phyloP scores from a whole-genome alignment of 2,329 filamentous ascomycete genomes.

The Claviceps humidiphila region DNA sequence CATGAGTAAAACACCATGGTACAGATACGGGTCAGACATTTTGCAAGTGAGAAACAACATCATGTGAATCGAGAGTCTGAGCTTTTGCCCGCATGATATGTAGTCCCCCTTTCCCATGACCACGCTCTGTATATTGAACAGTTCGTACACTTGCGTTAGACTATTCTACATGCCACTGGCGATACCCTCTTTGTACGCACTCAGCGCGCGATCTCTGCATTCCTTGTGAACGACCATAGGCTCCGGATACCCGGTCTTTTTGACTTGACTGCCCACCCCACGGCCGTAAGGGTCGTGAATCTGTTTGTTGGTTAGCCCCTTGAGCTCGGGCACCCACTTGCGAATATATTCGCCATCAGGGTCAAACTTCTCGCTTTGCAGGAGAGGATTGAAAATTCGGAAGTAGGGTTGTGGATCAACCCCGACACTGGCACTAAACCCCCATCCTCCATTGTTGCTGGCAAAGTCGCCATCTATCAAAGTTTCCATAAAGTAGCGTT shows the following conservation, averaged over 20 bases:
- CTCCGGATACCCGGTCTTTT: slow-evolving; percentile 58
- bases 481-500: slow-evolving; percentile 71
- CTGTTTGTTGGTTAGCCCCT: slow-evolving; percentile 47
- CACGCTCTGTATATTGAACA: neutral
- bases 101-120: neutral
- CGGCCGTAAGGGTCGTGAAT: slow-evolving; percentile 71
- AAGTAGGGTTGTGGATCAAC: slow-evolving; percentile 87
- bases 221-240: slow-evolving; percentile 63
- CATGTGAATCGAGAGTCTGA: neutral
- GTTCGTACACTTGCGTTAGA: neutral
- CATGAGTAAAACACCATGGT: slow-evolving; percentile 40
- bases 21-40: slow-evolving; percentile 56
- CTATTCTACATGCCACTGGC: slow-evolving; percentile 14
- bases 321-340: slow-evolving; percentile 68
- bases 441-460: slow-evolving; percentile 57
- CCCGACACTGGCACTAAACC: slow-evolving; percentile 47
- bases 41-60: neutral
- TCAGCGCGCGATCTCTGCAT: slow-evolving; percentile 52
- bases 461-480: slow-evolving; percentile 71
- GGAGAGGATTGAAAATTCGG: slow-evolving; percentile 72
- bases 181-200: slow-evolving; percentile 49
- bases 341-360: slow-evolving; percentile 65
- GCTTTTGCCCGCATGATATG: neutral
- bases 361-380: slow-evolving; percentile 83
- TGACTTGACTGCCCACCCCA: slow-evolving; percentile 43